Evolutionary conservation across 1,284 basidiomycete genomes (phyloP).

Genomic region (Microstroma glucosiphilum): DNA sequence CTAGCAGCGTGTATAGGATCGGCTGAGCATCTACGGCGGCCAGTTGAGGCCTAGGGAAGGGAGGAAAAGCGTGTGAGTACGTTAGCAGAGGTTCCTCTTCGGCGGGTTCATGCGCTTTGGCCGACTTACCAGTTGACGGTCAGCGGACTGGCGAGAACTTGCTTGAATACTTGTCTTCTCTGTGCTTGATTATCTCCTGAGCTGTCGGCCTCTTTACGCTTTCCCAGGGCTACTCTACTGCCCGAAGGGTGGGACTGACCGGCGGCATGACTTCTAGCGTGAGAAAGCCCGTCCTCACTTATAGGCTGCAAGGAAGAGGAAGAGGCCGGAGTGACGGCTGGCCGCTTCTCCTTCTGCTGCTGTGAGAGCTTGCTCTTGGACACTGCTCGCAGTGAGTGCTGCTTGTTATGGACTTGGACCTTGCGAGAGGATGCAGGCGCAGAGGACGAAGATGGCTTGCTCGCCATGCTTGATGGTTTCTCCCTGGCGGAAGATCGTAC

Average conservation of each 20-base stretch:
- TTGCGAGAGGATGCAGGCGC: not conserved
- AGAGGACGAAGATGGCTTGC: too few species aligned
- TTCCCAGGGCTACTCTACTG: not conserved
- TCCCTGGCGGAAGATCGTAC: too few species aligned
- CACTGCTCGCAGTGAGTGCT: not conserved
- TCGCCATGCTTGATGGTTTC: too few species aligned
- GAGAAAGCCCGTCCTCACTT: too few species aligned
- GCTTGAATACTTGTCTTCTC: slow-evolving; percentile 24
- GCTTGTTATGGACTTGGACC: not conserved
- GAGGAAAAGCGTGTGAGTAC: not conserved
- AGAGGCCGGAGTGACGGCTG: not conserved
- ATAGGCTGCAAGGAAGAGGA: too few species aligned
- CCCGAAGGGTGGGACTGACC: not conserved
- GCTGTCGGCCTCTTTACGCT: not conserved
- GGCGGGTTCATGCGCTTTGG: not conserved
- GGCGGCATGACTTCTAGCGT: too few species aligned
- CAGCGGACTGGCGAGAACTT: slow-evolving; percentile 25
- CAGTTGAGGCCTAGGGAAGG: slow-evolving; percentile 16
- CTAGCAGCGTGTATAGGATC: slow-evolving; percentile 25
- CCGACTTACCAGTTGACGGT: slow-evolving; percentile 20
- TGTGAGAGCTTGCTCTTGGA: not conserved
- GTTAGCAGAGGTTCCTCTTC: not conserved
- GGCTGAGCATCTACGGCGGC: slow-evolving; percentile 24
- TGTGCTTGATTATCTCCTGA: slow-evolving; percentile 10
- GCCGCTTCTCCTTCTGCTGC: not conserved